A percentile compares a stretch with the other conserved stretches of the same genome.
Conservation (phyloP, 208 protist species). For the Acanthamoeba healyi region DNA sequence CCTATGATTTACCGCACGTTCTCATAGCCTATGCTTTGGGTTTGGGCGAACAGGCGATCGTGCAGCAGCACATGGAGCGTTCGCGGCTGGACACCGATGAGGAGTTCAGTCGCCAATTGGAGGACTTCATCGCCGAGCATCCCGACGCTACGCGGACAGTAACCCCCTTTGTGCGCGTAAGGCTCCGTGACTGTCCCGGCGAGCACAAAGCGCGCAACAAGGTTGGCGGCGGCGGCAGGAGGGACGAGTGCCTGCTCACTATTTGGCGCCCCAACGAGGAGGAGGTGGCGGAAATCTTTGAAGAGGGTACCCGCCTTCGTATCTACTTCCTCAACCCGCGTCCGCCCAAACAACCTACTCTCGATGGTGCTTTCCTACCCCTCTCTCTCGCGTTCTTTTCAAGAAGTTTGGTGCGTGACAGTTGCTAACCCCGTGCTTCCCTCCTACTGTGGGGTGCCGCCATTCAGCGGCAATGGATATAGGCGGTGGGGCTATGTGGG, state of each 20-base stretch:
- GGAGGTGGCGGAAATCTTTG: slow-evolving; percentile 27
- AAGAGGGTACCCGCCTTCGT: neutral
- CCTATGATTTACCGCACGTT: neutral
- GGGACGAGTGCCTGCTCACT: slow-evolving; percentile 21
- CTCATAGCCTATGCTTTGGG: no score
- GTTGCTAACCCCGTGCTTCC: no score
- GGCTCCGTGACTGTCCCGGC: neutral
- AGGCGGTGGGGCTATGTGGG: neutral
- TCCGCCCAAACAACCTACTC: neutral
- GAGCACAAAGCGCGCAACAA: neutral
- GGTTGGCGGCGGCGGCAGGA: neutral
- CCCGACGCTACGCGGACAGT: neutral
- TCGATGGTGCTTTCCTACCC: neutral
- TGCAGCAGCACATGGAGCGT: slow-evolving; percentile 6
- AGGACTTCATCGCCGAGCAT: slow-evolving; percentile 23
- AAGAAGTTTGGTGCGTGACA: no score
- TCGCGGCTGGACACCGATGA: slow-evolving; percentile 4
- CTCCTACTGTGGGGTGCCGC: no score
- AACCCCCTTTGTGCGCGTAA: neutral
- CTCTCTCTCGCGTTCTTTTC: no score
- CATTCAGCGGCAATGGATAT: neutral
- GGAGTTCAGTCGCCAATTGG: neutral
- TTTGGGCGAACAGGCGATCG: neutral
- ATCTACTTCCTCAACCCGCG: slow-evolving; percentile 28
- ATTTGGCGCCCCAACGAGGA: slow-evolving; percentile 49